Conservation (phyloP, 192 early-diverging fungal species). For the Backusella psychrophila region DNA sequence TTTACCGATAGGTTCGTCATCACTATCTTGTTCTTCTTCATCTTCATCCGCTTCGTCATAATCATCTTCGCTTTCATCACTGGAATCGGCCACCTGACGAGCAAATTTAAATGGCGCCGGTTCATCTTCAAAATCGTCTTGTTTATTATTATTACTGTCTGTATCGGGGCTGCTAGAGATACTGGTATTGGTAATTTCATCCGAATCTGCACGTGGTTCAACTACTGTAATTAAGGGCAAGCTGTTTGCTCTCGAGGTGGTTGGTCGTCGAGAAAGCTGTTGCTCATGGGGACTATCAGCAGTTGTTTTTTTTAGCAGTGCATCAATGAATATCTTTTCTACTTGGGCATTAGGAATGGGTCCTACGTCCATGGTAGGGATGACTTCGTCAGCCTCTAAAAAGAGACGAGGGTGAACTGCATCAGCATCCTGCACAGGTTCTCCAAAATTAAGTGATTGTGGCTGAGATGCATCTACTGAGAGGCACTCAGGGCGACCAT, state of each 20-base stretch:
- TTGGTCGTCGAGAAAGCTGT: background rate
- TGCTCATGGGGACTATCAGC: background rate
- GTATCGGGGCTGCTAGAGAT: background rate
- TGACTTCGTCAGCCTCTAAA: conserved; percentile 18
- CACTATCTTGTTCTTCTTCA: conserved; percentile 32
- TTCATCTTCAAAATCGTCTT: conserved; percentile 8
- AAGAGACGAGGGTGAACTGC: conserved; percentile 19
- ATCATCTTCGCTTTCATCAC: conserved; percentile 39
- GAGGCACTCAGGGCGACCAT: conserved; percentile 38
- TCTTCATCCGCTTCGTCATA: conserved; percentile 28
- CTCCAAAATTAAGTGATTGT: conserved; percentile 30
- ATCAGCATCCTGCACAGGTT: conserved; percentile 12
- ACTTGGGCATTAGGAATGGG: background rate
- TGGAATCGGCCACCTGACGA: conserved; percentile 35
- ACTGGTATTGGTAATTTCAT: background rate
- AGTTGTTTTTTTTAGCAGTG: conserved; percentile 18
- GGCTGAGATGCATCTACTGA: conserved; percentile 23
- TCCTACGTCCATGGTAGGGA: conserved; percentile 14
- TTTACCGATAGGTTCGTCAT: conserved; percentile 35
- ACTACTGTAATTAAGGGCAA: conserved; percentile 23
- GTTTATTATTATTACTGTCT: background rate
- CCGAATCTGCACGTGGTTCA: background rate
- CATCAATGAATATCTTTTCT: conserved; percentile 7
- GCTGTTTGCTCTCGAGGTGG: conserved; percentile 21
- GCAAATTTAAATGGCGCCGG: conserved; percentile 21